Percentiles rank a stretch among this genome's conserved stretches.
Conservation (phyloP, 2,329 filamentous ascomycete species). For the Cryphonectria parasitica region DNA sequence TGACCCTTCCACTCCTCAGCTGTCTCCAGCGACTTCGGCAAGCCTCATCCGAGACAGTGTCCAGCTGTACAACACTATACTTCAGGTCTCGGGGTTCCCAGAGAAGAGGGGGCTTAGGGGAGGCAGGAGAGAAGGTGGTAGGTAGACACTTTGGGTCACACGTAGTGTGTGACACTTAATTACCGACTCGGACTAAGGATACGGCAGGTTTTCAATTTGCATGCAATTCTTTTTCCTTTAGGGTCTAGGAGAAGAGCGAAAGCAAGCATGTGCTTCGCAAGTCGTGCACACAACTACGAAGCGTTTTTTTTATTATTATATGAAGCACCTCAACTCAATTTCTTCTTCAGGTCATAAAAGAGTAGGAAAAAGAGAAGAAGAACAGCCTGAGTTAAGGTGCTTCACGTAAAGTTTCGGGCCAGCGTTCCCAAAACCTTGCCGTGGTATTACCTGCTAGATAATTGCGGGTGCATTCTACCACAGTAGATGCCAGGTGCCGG, state of each 20-base stretch:
- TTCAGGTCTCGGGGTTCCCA: not conserved
- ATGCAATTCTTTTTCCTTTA: not conserved
- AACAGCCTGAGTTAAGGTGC: no score
- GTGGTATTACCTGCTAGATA: not conserved
- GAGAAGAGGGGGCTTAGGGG: not conserved
- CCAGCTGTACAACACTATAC: not conserved
- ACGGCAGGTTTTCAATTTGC: not conserved
- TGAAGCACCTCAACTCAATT: not conserved
- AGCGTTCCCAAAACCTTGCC: not conserved
- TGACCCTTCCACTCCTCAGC: not conserved
- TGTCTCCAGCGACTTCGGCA: conserved; percentile 5
- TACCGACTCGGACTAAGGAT: not conserved
- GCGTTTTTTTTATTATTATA: not conserved
- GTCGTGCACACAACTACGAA: no score
- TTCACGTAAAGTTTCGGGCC: not conserved
- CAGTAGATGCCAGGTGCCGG: not conserved
- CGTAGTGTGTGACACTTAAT: not conserved
- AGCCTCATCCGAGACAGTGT: conserved; percentile 15
- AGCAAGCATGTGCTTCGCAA: not conserved
- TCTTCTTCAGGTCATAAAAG: no score
- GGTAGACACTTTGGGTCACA: not conserved
- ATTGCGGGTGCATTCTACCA: not conserved
- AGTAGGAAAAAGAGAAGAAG: no score
- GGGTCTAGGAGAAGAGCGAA: not conserved
- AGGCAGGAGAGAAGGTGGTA: not conserved